Evolutionary conservation across 768 basidiomycete genomes (phyloP).

Genomic region (Trametes villosa): DNA sequence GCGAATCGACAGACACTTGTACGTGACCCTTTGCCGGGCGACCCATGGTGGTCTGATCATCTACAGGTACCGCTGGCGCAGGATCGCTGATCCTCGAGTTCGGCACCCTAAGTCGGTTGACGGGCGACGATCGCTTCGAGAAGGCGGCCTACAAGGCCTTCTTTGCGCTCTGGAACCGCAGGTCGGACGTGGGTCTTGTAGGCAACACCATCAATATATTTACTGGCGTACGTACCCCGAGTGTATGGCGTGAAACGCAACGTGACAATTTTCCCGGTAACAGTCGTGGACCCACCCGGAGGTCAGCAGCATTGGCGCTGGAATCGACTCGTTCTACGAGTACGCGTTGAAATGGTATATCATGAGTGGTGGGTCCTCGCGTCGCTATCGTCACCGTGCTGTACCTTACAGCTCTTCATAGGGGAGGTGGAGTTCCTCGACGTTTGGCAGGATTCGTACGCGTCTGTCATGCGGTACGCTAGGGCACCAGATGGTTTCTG

Average conservation of each 20-base stretch:
- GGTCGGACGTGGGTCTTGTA: conserved; percentile 81
- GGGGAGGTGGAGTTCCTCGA: conserved; percentile 44
- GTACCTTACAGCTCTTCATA: conserved; percentile 10
- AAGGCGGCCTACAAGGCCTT: conserved; percentile 88
- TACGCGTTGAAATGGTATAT: conserved; percentile 94
- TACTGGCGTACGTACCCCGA: conserved; percentile 64
- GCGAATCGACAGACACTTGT: conserved; percentile 89
- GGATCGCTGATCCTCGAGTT: conserved; percentile 95
- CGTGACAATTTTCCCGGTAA: background rate
- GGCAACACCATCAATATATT: conserved; percentile 87
- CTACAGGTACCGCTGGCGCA: conserved; percentile 84
- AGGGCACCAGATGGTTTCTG: conserved; percentile 86
- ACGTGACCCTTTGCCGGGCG: conserved; percentile 35
- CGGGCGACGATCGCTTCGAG: conserved; percentile 89
- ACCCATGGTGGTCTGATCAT: no score
- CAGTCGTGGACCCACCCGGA: conserved; percentile 81
- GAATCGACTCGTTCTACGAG: conserved; percentile 95
- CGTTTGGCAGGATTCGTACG: conserved; percentile 43
- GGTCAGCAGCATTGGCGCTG: conserved; percentile 85
- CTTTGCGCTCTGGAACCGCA: conserved; percentile 92
- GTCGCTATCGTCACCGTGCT: background rate
- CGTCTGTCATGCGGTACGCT: conserved; percentile 72
- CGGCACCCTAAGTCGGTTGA: conserved; percentile 88
- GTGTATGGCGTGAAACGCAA: background rate
- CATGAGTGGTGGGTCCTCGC: conserved; percentile 61